Evolutionary conservation across 1,284 basidiomycete genomes (phyloP).

Genomic region (Microbotryomycetes sp.): DNA sequence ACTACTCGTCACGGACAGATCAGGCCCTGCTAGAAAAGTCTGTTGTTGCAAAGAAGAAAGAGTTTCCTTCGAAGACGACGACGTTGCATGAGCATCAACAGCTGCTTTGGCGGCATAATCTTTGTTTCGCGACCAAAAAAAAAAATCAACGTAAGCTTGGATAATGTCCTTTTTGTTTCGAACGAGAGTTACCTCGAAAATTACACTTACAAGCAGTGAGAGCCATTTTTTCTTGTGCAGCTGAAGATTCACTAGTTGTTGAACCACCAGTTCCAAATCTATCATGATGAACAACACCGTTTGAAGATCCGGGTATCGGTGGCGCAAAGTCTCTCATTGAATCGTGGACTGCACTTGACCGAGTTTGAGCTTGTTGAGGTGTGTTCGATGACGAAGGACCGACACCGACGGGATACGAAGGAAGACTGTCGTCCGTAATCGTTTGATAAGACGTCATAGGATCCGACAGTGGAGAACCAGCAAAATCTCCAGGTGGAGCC

Average conservation of each 20-base stretch:
- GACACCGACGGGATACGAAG: neutral
- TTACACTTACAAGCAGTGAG: neutral
- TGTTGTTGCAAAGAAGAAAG: too few relatives aligned
- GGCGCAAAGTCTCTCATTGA: neutral
- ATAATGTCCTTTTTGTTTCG: too few relatives aligned
- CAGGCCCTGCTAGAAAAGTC: too few relatives aligned
- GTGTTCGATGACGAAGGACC: too few relatives aligned
- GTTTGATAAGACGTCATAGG: too few relatives aligned
- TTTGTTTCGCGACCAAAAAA: too few relatives aligned
- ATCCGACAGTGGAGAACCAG: neutral
- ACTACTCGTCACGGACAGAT: too few relatives aligned
- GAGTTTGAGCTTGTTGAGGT: neutral
- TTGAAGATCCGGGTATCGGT: neutral
- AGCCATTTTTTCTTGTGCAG: neutral
- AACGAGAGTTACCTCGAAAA: neutral
- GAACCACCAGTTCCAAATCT: neutral
- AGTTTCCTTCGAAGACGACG: too few relatives aligned
- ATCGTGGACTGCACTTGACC: too few relatives aligned
- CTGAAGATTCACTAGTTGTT: neutral
- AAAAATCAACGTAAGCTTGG: too few relatives aligned
- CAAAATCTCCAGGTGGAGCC: neutral
- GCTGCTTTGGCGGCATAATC: conserved; percentile 19
- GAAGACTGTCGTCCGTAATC: neutral
- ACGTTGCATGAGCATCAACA: conserved; percentile 11
- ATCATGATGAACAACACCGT: neutral